Evolutionary conservation across 169 alveolate species (phyloP).

Genomic region (Plasmodium relictum): DNA sequence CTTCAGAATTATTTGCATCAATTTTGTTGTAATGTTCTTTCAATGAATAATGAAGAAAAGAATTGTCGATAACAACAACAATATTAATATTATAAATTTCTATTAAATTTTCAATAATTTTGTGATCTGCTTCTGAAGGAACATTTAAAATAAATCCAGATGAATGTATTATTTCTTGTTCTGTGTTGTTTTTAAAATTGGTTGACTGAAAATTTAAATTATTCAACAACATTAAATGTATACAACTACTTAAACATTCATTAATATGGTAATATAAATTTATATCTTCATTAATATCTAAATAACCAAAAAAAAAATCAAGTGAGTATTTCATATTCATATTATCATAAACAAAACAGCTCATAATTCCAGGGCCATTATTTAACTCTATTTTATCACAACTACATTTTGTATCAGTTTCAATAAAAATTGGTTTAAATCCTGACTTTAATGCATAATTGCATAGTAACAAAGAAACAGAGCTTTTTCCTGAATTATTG

Average conservation of each 20-base stretch:
- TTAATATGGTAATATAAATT: slow-evolving; percentile 80
- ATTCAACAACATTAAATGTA: slow-evolving; percentile 51
- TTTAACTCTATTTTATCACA: slow-evolving; percentile 53
- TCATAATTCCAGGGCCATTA: slow-evolving; percentile 51
- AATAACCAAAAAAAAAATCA: slow-evolving; percentile 87
- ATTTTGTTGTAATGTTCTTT: slow-evolving; percentile 62
- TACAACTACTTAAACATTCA: slow-evolving; percentile 55
- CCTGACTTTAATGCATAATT: slow-evolving; percentile 90
- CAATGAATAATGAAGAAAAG: slow-evolving; percentile 86
- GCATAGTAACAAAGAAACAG: slow-evolving; percentile 86
- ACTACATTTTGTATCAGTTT: slow-evolving; percentile 88
- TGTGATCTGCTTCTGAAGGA: slow-evolving; percentile 88
- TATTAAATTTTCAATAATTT: slow-evolving; percentile 83
- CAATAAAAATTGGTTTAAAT: slow-evolving; percentile 89
- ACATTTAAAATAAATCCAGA: slow-evolving; percentile 91
- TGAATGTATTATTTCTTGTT: slow-evolving; percentile 23
- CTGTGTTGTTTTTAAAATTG: slow-evolving; percentile 13
- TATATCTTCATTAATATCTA: slow-evolving; percentile 86
- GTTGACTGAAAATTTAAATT: slow-evolving; percentile 62
- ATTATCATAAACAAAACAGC: slow-evolving; percentile 62
- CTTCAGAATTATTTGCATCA: not conserved
- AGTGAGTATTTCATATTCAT: slow-evolving; percentile 83
- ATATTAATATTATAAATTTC: slow-evolving; percentile 86
- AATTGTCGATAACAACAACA: slow-evolving; percentile 89
- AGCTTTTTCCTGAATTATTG: slow-evolving; percentile 91